These are phyloP conservation scores for Dactylonectria macrodidyma DNA, from an alignment of 2,329 filamentous ascomycete genomes.

Conservation along the genomic window DNA sequence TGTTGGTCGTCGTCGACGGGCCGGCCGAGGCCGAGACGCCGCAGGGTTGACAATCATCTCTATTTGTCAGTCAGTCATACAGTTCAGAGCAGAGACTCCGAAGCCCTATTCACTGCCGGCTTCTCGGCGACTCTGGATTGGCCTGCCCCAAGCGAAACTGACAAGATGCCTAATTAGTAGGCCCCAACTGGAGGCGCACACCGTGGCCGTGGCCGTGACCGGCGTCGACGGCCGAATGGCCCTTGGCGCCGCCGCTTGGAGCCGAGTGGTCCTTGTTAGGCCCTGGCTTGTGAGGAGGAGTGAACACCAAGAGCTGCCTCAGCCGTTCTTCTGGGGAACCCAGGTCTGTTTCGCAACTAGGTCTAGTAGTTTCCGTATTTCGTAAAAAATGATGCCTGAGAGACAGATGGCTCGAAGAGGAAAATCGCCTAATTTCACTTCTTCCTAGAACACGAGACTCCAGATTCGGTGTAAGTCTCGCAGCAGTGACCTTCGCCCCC, in stretches of 20 bases:
- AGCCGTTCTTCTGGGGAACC: neutral
- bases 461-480: slow-evolving; percentile 2
- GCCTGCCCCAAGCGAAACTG: neutral
- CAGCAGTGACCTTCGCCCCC: neutral
- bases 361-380: neutral
- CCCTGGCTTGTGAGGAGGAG: neutral
- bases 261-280: neutral
- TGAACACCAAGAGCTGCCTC: neutral
- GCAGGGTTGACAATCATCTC: neutral
- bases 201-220: slow-evolving; percentile 16
- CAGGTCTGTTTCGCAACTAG: neutral
- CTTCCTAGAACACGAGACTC: neutral
- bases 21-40: neutral
- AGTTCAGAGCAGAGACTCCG: too few relatives aligned
- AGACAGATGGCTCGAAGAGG: neutral
- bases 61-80: neutral
- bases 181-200: slow-evolving; percentile 6
- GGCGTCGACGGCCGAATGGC: slow-evolving; percentile 15
- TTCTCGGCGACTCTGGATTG: too few relatives aligned
- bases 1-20: neutral
- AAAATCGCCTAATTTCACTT: neutral
- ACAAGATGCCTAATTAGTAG: too few relatives aligned
- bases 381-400: neutral
- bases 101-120: too few relatives aligned
- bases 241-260: slow-evolving; percentile 10